Conservation (phyloP, 2,329 filamentous ascomycete species). For the Ilyonectria robusta region DNA sequence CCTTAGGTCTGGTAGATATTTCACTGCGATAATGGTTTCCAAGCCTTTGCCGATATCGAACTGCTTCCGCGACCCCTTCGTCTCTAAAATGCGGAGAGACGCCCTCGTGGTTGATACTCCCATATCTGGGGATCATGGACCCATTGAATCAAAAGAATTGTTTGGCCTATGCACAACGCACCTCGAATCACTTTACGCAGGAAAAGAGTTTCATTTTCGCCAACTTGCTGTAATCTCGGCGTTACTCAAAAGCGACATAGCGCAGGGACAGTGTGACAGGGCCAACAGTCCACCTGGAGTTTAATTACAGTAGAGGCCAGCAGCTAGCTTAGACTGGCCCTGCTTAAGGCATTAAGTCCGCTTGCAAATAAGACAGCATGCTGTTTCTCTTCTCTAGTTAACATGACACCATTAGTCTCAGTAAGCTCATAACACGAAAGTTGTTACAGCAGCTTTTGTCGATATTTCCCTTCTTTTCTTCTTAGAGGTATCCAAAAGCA, state of each 20-base stretch:
- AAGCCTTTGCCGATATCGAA: constrained; percentile 10
- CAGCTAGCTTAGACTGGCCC: too few relatives aligned
- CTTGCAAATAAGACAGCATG: too few relatives aligned
- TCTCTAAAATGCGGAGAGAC: constrained; percentile 24
- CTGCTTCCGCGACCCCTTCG: constrained; percentile 19
- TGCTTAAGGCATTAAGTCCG: too few relatives aligned
- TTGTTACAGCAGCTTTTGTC: too few relatives aligned
- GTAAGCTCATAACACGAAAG: too few relatives aligned
- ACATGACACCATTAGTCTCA: too few relatives aligned
- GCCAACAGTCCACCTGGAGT: too few relatives aligned
- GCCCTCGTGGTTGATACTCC: constrained; percentile 18
- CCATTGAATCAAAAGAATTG: not conserved
- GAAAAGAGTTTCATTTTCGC: constrained; percentile 7
- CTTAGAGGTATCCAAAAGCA: too few relatives aligned
- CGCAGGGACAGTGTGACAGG: not conserved
- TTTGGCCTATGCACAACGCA: constrained; percentile 24
- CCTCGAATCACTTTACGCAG: constrained; percentile 22
- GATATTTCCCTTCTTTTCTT: too few relatives aligned
- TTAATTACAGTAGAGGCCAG: too few relatives aligned
- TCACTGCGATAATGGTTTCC: constrained; percentile 25
- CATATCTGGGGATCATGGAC: not conserved
- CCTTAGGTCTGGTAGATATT: not conserved
- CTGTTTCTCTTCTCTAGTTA: too few relatives aligned
- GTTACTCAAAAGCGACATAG: constrained; percentile 2
- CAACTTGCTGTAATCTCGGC: constrained; percentile 19